Evolutionary conservation across 495 filamentous ascomycete genomes (phyloP), one percentile per base, ranked within the genome.

Genomic region (Chaetomium fimeti): DNA sequence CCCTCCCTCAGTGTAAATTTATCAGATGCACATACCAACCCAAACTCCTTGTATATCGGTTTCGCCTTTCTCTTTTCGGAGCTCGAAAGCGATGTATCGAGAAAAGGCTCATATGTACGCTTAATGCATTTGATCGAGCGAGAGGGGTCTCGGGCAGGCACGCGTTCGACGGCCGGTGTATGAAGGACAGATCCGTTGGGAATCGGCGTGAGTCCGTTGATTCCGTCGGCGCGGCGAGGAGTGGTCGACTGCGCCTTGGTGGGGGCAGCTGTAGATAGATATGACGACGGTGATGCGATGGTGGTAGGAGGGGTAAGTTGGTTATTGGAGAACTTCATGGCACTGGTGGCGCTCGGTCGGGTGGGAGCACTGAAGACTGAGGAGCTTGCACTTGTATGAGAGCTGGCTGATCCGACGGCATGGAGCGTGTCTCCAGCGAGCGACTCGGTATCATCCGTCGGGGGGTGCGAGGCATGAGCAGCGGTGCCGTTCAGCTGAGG

Each of bases 291-390:
- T 36, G 88, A 91, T 67, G 90, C 91, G 69, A 81, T 75, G 66
- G 85, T 88, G 27, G 91, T 93, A 65, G 93, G 82, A 52, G 92
- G 91, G 22, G 92, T 95, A 47, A 91, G 74, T 64, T 81, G 84
- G 67, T 82, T 85, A 62, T 74, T 74, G 67, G 76, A 74, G 66
- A 71, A 69, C 71, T 68, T 76, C 63, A 83, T 78, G 67, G 82
- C 76, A 43, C 79, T 81, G 63, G 84, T 74, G 42, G 79, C 72
- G 69, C 81, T 68, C 59, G 71, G 79, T 56, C 81, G 75, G 24
- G 72, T 74, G 63, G 79, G 78, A 53, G 75, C 75, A 74, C 86
- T 89, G 74, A 89, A 87, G 59, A 87, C 79, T 24, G 86, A 88
- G 40, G 87, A 89, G 49, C 77, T 79, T 7, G 85, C 85, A 73